Evolutionary conservation across 495 filamentous ascomycete genomes (phyloP), one percentile per base, ranked within the genome.

Genomic region (Chaetomidium leptoderma): DNA sequence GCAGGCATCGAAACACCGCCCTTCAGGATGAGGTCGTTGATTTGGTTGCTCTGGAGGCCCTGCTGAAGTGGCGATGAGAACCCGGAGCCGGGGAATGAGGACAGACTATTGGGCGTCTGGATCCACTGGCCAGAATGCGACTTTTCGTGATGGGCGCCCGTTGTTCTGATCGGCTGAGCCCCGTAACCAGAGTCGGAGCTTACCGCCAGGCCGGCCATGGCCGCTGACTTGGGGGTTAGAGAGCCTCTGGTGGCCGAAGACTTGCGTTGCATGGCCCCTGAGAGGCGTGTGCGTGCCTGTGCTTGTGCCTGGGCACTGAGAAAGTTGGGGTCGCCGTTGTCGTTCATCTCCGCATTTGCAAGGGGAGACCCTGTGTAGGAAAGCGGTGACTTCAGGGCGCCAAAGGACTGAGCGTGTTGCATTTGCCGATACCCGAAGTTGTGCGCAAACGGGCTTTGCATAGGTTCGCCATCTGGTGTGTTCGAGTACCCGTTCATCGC

Each of bases 391-490:
- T 81, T 77, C 4, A 82, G 65, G 11, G 78, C 76, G 51, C 69
- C 71, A 57, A 79, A 81, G n/a, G 77, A 68, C 24, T 82, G 74
- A 16, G 79, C 77, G 55, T 78, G 73, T 50, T 80, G 84, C 75
- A 88, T 83, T 37, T 77, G 76, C 27, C 80, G 78, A 66, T 86
- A 90, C 13, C 81, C 77, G 73, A 90, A 92, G 64, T 81, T 85
- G 47, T 89, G 82, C 26, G 86, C 79, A 61, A 91, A 96, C 0
- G 91, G 91, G 65, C 90, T 95, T 63, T 90, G 86, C 58, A 95
- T 91, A 5, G 91, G 90, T 44, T 87, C 85, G 23, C 89, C 89
- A 45, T 96, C 91, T 8, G 91, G 91, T 3, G 90, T 95, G 63
- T 86, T 86, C 27, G 91, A 95, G 70, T 84, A 96, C 32, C 88